Base-by-base conservation (phyloP, 352 stramenopile species). In the Globisporangium paroecandrum region DNA sequence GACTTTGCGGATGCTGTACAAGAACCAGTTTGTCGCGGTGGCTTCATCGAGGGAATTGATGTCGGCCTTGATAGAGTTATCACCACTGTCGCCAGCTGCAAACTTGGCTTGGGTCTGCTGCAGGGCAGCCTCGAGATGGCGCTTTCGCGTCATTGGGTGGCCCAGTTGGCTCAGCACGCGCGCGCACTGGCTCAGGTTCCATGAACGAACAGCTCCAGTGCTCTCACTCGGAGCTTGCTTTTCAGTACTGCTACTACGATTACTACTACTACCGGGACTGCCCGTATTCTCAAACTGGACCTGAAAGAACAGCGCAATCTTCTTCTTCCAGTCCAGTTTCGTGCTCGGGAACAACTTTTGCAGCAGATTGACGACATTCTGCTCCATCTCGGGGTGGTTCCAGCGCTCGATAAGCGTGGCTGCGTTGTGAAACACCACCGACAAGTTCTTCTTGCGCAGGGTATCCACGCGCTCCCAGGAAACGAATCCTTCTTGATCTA, bases 271-370 rank as follows among this genome's bases (percentile, higher is more conserved):
- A 43, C 27, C 61, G 34, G 13, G 20, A 15, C 7, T 29, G 18
- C 15, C 53, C 13, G 12, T 58, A 43, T 58, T 57, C 15, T 77
- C 60, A 1, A 72, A 69, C 27, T 88, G 78, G 9, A 87, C 66
- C 12, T 90, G 75, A n/a, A 81, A 72, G 20, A 88, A 79, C 34
- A 89, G 73, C 20, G 75, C 62, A 38, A 89, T 75, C 12, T 85
- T 85, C 47, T 82, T 75, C 0, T 20, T 54, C 78, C 78, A 87
- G 12, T 86, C 78, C 38, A 89, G 53, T 54, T 90, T 90, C 41
- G 59, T 73, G 54, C 78, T 89, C 20, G 82, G 79, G 24, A 90
- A 85, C 20, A 89, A 34, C 55, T 77, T 76, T 13, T 62, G 65
- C 32, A 90, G 55, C 41, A 81, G 55, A 22, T 86, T 72, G 13